Conservation (phyloP, 257 asterid species). For the Plantago elongata region DNA sequence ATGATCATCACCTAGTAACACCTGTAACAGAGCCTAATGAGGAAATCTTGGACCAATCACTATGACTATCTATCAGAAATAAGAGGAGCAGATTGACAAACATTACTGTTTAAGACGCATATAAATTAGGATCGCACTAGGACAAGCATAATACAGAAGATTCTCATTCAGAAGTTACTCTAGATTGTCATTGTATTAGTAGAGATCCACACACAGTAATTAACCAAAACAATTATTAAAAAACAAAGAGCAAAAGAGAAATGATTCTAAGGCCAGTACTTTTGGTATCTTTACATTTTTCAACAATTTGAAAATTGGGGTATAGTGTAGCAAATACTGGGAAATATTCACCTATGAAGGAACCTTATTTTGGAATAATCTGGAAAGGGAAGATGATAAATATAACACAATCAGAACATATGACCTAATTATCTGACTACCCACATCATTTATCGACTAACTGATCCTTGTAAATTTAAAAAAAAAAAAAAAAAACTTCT, state of each 20-base stretch:
- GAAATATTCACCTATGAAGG: no score
- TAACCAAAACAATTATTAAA: no score
- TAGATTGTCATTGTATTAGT: no score
- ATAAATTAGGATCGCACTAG: not conserved
- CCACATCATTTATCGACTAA: constrained; percentile 11
- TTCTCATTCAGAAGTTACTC: not conserved
- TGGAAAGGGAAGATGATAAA: no score
- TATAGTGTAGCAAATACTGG: no score
- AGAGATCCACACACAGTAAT: no score
- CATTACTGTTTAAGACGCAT: not conserved
- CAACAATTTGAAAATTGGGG: no score
- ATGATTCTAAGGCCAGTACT: no score
- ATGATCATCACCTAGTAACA: constrained; percentile 75
- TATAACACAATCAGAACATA: not conserved
- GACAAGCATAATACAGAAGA: constrained; percentile 4
- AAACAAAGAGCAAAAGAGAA: no score
- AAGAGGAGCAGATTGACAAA: not conserved
- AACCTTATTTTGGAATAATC: no score
- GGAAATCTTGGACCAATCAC: constrained; percentile 16
- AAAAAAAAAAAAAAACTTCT: constrained; percentile 4
- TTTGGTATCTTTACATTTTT: no score
- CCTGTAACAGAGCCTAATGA: constrained; percentile 46
- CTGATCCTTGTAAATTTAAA: not conserved
- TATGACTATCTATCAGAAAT: not conserved
- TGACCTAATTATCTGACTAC: not conserved